Evolutionary conservation across 257 asterid species (phyloP).

Genomic region (Solanum phureja): DNA sequence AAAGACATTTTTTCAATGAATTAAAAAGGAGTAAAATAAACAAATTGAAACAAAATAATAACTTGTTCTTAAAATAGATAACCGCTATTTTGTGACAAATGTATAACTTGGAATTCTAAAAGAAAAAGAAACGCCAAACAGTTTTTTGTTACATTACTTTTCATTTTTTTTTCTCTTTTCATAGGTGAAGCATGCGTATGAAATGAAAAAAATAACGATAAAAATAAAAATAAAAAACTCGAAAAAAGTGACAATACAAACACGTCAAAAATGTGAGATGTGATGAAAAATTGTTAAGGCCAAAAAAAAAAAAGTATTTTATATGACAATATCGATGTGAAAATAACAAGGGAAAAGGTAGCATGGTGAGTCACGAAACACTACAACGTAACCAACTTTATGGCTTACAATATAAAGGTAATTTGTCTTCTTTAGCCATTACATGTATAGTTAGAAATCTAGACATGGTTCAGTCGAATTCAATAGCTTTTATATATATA

Average conservation of each 20-base stretch:
- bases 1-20: no score
- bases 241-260: background rate
- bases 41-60: no score
- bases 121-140: background rate
- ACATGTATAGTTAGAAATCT: no score
- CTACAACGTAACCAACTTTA: background rate
- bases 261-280: background rate
- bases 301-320: background rate
- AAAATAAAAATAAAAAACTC: background rate
- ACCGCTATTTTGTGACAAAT: background rate
- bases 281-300: background rate
- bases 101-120: background rate
- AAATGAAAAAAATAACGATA: background rate
- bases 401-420: background rate
- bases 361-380: background rate
- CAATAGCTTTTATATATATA: rapidly evolving
- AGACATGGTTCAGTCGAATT: background rate
- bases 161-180: background rate
- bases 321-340: background rate
- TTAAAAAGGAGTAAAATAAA: no score
- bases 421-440: background rate
- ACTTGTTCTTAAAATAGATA: background rate
- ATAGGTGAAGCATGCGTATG: background rate
- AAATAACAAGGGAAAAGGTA: background rate
- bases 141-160: background rate